phyloP scores from a whole-genome alignment of 2,329 filamentous ascomycete species.

The Arthrobotrys musiformis region DNA sequence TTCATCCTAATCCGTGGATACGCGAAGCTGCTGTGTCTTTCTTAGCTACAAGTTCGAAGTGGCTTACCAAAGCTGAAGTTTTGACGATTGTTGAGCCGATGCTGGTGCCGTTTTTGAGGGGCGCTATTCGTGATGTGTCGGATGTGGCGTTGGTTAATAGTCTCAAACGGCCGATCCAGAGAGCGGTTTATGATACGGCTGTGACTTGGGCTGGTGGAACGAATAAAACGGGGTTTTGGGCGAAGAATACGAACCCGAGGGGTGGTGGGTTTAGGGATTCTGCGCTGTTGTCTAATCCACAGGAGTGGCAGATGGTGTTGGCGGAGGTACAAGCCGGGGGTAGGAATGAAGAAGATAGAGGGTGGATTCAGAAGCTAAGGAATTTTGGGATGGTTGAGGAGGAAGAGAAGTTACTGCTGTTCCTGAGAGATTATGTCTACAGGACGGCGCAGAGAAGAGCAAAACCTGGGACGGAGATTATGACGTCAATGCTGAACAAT shows the following conservation, averaged over 20 bases:
- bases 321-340: conserved; percentile 34
- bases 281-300: conserved; percentile 22
- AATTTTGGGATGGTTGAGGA: conserved; percentile 83
- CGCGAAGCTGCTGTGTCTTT: conserved; percentile 89
- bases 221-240: conserved; percentile 89
- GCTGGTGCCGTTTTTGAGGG: conserved; percentile 82
- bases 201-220: conserved; percentile 84
- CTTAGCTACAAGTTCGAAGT: conserved; percentile 78
- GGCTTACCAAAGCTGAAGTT: conserved; percentile 80
- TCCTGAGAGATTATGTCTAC: conserved; percentile 90
- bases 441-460: conserved; percentile 74
- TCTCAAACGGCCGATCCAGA: conserved; percentile 81
- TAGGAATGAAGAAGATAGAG: conserved; percentile 71
- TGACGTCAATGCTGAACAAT: conserved; percentile 69
- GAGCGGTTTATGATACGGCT: conserved; percentile 84
- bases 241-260: conserved; percentile 28
- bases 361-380: conserved; percentile 86
- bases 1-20: conserved; percentile 96
- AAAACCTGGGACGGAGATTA: conserved; percentile 67
- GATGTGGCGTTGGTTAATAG: conserved; percentile 65
- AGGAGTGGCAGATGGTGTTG: conserved; percentile 50
- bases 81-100: conserved; percentile 85
- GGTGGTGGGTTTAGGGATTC: conserved; percentile 33
- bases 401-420: conserved; percentile 89
- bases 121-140: conserved; percentile 67